Conservation (phyloP, 352 stramenopile species). For the Phytophthora fragariaefolia region DNA sequence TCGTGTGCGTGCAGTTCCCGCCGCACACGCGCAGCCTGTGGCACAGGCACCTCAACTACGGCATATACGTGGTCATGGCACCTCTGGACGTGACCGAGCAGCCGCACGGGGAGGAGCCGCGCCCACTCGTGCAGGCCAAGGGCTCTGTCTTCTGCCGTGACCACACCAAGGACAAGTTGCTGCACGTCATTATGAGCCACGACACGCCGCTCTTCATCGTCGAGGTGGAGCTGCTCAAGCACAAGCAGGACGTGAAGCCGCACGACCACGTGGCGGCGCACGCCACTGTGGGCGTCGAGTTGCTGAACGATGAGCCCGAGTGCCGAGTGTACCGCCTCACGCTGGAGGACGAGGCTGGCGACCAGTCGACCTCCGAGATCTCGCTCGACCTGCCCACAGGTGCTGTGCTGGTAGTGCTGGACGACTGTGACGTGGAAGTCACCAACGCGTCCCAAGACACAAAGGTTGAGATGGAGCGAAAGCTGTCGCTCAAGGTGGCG, state of each 20-base stretch:
- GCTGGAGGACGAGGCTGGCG: conserved; percentile 23
- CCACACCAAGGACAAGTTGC: conserved; percentile 52
- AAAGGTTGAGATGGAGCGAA: conserved; percentile 13
- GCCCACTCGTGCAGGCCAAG: conserved; percentile 36
- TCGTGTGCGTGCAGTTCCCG: conserved; percentile 52
- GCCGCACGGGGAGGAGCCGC: conserved; percentile 21
- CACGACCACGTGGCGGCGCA: conserved; percentile 32
- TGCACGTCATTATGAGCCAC: conserved; percentile 44
- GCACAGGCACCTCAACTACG: conserved; percentile 58
- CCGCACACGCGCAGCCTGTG: conserved; percentile 47
- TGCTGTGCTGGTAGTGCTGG: conserved; percentile 48
- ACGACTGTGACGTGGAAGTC: conserved; percentile 41
- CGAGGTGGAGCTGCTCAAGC: conserved; percentile 55
- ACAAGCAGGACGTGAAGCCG: conserved; percentile 31
- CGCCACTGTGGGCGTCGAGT: conserved; percentile 19
- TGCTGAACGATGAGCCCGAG: conserved; percentile 46
- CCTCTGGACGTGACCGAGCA: conserved; percentile 49
- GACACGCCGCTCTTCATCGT: conserved; percentile 51
- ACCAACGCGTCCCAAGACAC: conserved; percentile 23
- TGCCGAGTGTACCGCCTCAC: conserved; percentile 59
- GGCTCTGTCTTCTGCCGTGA: conserved; percentile 58
- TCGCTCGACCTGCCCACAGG: conserved; percentile 38
- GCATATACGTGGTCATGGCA: conserved; percentile 55
- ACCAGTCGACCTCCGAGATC: conserved; percentile 30
- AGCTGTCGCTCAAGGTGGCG: conserved; percentile 25